Base-by-base conservation (phyloP, 768 basidiomycete species). In the Xerocomus potaroensis region DNA sequence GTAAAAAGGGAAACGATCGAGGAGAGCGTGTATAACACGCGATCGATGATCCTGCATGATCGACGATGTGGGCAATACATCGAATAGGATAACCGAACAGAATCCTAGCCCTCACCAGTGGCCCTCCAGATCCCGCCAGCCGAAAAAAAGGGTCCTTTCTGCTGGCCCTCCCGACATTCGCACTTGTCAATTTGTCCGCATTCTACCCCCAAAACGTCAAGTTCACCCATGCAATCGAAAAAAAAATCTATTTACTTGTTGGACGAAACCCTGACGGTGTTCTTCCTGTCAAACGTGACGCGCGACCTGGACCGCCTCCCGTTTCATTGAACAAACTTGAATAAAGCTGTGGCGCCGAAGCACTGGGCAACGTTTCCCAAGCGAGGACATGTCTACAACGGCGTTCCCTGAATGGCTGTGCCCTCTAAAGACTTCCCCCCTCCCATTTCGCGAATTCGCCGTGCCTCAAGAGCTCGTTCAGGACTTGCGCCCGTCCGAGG, bases 41-140 rank as follows among this genome's bases (percentile, higher is more conserved):
- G 37, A 38, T 24, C 37, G 37, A 38, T 38, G 37, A 38, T 38
- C 37, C 37, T n/a, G 22, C 5, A 38, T 38, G 37, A 38, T 38
- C 37, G 37, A 38, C 37, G 37, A 38, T 38, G 37, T 15, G n/a
- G 37, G 37, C 23, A 38, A 15, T n/a, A 14, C 37, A 38, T 38
- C 37, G 37, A 23, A 19, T n/a, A n/a, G n/a, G 12, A 3, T 6
- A 36, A 10, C 34, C 22, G 11, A 37, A 24, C 36, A 12, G 35
- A 22, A 22, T 12, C 3, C 16, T 6, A 8, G 2, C 18, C 33
- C 9, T n/a, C 33, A 2, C 18, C 26, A 5, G 5, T 27, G 26
- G 26, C 26, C 26, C 26, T 10, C 26, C 26, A 6, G 26, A n/a
- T n/a, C n/a, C n/a, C n/a, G n/a, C n/a, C n/a, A n/a, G n/a, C n/a